A percentile compares a stretch with the other conserved stretches of the same genome.
Conservation (phyloP, 2,329 filamentous ascomycete genomes). For the Beauveria varroae region DNA sequence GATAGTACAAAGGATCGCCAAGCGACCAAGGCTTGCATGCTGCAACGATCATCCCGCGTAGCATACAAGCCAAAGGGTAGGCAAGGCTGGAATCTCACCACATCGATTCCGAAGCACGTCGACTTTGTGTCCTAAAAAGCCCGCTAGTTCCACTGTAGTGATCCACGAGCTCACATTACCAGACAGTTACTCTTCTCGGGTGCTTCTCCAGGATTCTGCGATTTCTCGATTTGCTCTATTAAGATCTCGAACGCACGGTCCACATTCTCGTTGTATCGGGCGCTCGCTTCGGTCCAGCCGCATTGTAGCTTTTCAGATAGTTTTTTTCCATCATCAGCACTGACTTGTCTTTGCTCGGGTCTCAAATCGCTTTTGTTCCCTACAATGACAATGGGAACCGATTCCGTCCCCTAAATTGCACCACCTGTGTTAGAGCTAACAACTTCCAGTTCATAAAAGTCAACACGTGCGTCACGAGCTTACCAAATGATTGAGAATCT, state of each 20-base stretch:
- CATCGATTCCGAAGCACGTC: background rate
- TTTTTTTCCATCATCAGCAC: conserved; percentile 74
- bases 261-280: conserved; percentile 91
- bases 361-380: conserved; percentile 95
- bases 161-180: conserved; percentile 59
- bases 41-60: background rate
- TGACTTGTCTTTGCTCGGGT: conserved; percentile 88
- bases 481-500: conserved; percentile 94
- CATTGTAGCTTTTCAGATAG: conserved; percentile 83
- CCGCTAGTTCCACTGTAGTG: background rate
- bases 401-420: conserved; percentile 67
- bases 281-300: conserved; percentile 90
- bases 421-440: background rate
- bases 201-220: conserved; percentile 81
- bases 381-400: conserved; percentile 87
- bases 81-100: background rate
- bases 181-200: conserved; percentile 72
- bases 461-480: conserved; percentile 23
- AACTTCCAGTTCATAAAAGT: background rate
- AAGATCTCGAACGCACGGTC: conserved; percentile 87
- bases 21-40: background rate
- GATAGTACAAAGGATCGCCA: background rate
- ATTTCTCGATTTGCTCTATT: conserved; percentile 91
- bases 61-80: background rate
- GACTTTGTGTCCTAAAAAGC: background rate